A percentile compares a stretch with the other conserved stretches of the same genome.
Conservation (phyloP, 2,329 filamentous ascomycete genomes). For the Hypoxylon sp. region DNA sequence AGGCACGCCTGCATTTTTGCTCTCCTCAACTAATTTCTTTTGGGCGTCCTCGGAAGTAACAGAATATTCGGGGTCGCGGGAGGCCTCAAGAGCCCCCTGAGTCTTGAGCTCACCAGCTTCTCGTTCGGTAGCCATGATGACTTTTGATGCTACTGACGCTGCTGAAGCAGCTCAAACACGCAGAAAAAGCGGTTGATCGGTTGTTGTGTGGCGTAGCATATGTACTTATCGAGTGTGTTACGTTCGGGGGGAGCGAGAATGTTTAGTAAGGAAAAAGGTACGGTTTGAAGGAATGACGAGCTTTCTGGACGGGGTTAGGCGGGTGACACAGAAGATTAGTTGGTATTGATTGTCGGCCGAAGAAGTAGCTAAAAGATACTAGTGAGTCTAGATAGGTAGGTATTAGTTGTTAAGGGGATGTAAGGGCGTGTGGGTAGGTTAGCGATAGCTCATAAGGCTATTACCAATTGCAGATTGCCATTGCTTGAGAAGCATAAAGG, state of each 20-base stretch:
- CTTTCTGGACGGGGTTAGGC: conserved; percentile 5
- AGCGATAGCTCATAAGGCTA: conserved; percentile 34
- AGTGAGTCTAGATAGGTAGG: conserved; percentile 24
- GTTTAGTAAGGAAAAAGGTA: conserved; percentile 26
- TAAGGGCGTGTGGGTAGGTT: conserved; percentile 33
- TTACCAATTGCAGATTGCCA: conserved; percentile 47
- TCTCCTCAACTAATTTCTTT: conserved; percentile 81
- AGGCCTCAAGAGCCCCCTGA: conserved; percentile 83
- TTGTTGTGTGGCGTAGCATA: conserved; percentile 25
- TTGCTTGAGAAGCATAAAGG: conserved; percentile 37
- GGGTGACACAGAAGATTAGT: conserved; percentile 19
- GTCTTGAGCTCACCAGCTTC: conserved; percentile 79
- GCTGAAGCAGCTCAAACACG: conserved; percentile 50
- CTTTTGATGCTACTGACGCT: conserved; percentile 39
- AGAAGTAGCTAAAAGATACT: conserved; percentile 35
- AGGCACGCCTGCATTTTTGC: conserved; percentile 81
- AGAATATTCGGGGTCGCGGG: conserved; percentile 76
- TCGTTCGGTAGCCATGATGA: conserved; percentile 55
- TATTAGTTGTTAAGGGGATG: conserved; percentile 36
- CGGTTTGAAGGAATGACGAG: conserved; percentile 26
- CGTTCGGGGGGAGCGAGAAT: conserved; percentile 3
- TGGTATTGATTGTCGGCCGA: conserved; percentile 22
- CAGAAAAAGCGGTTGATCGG: conserved; percentile 9
- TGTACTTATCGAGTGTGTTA: conserved; percentile 18
- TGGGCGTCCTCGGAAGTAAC: conserved; percentile 80